Base-by-base conservation (phyloP, 75 land plant genomes). In the Pinus albicaulis region DNA sequence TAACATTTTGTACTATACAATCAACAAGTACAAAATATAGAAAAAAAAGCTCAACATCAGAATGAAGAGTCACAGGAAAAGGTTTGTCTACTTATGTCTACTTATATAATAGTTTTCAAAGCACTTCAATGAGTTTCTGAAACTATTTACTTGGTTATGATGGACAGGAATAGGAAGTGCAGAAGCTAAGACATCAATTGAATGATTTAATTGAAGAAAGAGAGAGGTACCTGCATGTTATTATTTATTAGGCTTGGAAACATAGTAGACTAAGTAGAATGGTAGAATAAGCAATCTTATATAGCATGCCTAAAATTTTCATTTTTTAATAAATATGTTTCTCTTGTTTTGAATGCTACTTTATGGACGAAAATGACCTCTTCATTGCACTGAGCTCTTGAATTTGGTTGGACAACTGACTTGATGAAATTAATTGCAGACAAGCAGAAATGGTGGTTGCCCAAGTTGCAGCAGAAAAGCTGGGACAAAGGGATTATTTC, bases 151-250 rank as follows among this genome's bases (percentile, higher is more conserved):
- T 73, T 74, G 63, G 24, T 19, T 36, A 61, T 56, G 3, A 52
- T 74, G 31, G 31, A 64, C 83, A 92, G 95, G 93, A 83, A 78
- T 57, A 78, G 58, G 93, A 95, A 69, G 76, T 89, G 34, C 59
- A 55, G 25, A 86, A 80, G 56, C 86, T 95, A 53, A 86, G 83
- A 84, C 76, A 84, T 57, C 91, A 90, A 73, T 84, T 95, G 20
- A 81, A 83, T 76, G 94, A 82, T 48, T 89, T 89, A 55, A 82
- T 98, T 75, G 89, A 85, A 76, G 99, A 98, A 85, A 77, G 98
- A 64, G 89, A 86, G 80, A 83, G 90, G 99, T 98, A 56, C 56
- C 72, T 3, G 7, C 48, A 56, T 24, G 44, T 52, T 28, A 23
- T 71, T 5, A 12, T 24, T 24, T 52, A 56, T 53, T 59, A 59